Base-by-base conservation (phyloP, 192 early-diverging fungal species). In the Entomortierella lignicola region DNA sequence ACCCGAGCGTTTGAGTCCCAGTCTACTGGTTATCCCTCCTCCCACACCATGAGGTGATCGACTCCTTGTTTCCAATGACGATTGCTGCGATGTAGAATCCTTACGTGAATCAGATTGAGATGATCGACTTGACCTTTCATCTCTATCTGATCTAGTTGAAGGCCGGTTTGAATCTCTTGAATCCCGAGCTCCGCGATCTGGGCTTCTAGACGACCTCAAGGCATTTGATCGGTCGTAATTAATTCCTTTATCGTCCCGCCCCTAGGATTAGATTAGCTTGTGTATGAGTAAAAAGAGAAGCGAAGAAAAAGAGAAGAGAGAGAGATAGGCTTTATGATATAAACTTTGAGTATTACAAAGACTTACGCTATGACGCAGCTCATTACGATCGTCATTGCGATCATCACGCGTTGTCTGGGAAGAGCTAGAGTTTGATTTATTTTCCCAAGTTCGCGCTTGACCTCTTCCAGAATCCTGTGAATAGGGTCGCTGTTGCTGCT, bases 1-100 rank as follows among this genome's bases (percentile, higher is more conserved):
- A 21, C 60, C 60, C 26, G 52, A n/a, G 5, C 73, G 73, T 61
- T 77, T 77, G 30, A 48, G 15, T 10, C 65, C 72, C 1, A 73
- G 42, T n/a, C 73, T 44, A 30, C 61, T 69, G 18, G 42, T 53
- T 32, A 69, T 68, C 18, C 58, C 54, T 43, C 53, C 65, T 57
- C 42, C n/a, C n/a, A n/a, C n/a, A n/a, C n/a, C 42, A 44, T 34
- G 39, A 10, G 54, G 60, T 39, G 56, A 58, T 18, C 34, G 31
- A 37, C 56, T 37, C 1, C 56, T 8, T n/a, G 32, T 12, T 51
- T 30, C 17, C 13, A 26, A 18, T 11, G 8, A 37, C 11, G 27
- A 50, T 8, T 43, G 66, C 25, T 58, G 66, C 4, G 31, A 30
- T 1, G 6, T 15, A 0, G 37, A 25, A 18, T 37, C 29, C 43